These are phyloP conservation scores for Fusarium bulbicola DNA, from an alignment of 2,329 filamentous ascomycete species.

Conservation along the genomic window DNA sequence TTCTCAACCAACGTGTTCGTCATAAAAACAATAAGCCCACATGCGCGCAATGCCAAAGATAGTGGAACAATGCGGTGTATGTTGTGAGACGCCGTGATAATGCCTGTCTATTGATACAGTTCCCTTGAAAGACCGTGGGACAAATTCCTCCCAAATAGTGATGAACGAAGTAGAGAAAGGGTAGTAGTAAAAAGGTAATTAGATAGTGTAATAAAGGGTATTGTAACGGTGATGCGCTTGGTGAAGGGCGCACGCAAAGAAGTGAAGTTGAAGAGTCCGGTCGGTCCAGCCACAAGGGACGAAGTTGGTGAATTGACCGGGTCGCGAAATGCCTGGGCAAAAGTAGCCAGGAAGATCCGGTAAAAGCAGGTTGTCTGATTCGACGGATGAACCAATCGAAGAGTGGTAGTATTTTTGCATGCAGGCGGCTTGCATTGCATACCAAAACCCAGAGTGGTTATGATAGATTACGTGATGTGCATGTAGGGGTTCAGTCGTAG, in stretches of 20 bases:
- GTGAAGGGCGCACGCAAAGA: constrained; percentile 27
- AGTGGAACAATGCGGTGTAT: constrained; percentile 30
- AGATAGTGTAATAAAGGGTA: constrained; percentile 39
- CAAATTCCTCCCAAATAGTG: constrained; percentile 38
- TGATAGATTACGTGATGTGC: constrained; percentile 32
- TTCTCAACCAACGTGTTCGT: constrained; percentile 43
- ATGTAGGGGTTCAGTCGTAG: constrained; percentile 33
- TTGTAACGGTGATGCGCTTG: constrained; percentile 30
- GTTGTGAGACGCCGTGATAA: constrained; percentile 42
- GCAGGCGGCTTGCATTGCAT: constrained; percentile 32
- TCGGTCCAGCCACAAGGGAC: constrained; percentile 42
- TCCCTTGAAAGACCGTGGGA: constrained; percentile 35
- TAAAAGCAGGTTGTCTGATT: constrained; percentile 36
- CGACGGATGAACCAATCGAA: constrained; percentile 17
- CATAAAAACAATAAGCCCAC: constrained; percentile 33
- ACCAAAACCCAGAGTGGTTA: constrained; percentile 22
- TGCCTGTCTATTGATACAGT: constrained; percentile 45
- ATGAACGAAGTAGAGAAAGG: constrained; percentile 26
- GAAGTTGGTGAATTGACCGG: constrained; percentile 7
- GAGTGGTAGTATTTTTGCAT: background rate
- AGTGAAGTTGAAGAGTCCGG: constrained; percentile 37
- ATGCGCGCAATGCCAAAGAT: constrained; percentile 8
- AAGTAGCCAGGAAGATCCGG: constrained; percentile 23
- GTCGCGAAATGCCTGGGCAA: constrained; percentile 15
- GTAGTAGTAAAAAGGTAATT: constrained; percentile 20